Evolutionary conservation across 768 basidiomycete species (phyloP), one percentile per base, ranked within the genome.

Genomic region (Hirschioporus abietinus): DNA sequence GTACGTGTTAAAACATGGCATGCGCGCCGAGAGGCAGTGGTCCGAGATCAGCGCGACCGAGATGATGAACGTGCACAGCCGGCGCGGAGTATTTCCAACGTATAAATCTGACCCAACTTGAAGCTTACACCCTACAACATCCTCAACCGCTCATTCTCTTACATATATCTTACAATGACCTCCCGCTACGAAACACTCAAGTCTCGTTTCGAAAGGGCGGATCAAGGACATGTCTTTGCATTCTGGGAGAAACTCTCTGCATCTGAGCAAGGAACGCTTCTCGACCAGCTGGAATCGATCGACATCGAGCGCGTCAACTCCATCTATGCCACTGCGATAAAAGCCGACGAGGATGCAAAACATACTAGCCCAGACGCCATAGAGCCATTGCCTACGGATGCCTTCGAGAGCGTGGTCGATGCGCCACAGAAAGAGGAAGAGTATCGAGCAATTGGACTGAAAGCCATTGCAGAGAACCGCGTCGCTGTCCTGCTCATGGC

Each of bases 401-500:
- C 90, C 6, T 85, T 87, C 52, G 91, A 89, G 65, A 88, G 88
- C 26, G 85, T 86, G 15, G 78, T 84, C 23, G 81, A 81, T 20
- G 75, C 80, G 63, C 75, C 85, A 25, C 80, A 79, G 67, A 89
- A 86, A 75, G 88, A 84, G 66, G 75, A 76, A 15, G 84, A 87
- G 76, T 99, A 96, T 96, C 82, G 87, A n/a, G 73, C 78, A 15
- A 82, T 84, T 60, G 97, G 97, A 35, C 80, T 99, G 52, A 79
- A 86, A 57, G 95, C 96, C 61, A 87, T 98, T 73, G 84, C 89
- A 20, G 78, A 84, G 36, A 90, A 93, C 68, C 81, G 93, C 71
- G 95, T 99, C 52, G 97, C 89, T n/a, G 96, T 99, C 10, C 83
- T 99, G 60, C 85, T 99, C 71, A 93, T 99, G 92, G 97, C 97